Conservation (phyloP, 768 basidiomycete species). For the Termitomyces sp. region DNA sequence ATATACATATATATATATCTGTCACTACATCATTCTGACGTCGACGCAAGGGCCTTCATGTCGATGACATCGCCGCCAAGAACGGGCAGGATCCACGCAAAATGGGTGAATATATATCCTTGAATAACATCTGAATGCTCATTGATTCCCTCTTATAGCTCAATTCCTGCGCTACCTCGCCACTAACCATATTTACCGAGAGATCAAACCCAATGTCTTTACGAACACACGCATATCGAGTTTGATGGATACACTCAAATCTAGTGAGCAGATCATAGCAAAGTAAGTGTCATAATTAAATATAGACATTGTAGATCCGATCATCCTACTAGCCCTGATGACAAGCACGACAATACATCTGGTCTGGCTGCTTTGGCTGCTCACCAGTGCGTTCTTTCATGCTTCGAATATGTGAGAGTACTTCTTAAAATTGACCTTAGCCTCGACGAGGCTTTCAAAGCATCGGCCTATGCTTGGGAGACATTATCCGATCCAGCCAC, state of each 20-base stretch:
- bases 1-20: neutral
- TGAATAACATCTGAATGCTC: neutral
- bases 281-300: neutral
- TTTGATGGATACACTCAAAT: constrained; percentile 18
- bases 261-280: neutral
- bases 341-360: constrained; percentile 11
- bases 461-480: constrained; percentile 25
- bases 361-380: constrained; percentile 20
- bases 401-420: neutral
- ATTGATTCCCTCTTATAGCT: neutral
- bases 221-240: constrained; percentile 28
- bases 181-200: constrained; percentile 14
- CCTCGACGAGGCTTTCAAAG: constrained; percentile 26
- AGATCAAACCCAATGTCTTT: constrained; percentile 26
- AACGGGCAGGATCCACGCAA: constrained; percentile 20
- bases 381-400: constrained; percentile 17
- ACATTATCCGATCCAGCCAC: constrained; percentile 22
- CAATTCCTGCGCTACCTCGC: constrained; percentile 8
- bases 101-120: constrained; percentile 19
- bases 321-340: neutral
- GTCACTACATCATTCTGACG: neutral
- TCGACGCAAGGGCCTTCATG: constrained; percentile 20
- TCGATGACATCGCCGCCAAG: constrained; percentile 23
- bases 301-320: neutral
- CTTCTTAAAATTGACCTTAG: constrained; percentile 7